Percentiles rank a stretch among this genome's conserved stretches.
These are phyloP conservation scores for Penicillium chermesinum DNA, from an alignment of 495 filamentous ascomycete genomes.

Conservation along the genomic window DNA sequence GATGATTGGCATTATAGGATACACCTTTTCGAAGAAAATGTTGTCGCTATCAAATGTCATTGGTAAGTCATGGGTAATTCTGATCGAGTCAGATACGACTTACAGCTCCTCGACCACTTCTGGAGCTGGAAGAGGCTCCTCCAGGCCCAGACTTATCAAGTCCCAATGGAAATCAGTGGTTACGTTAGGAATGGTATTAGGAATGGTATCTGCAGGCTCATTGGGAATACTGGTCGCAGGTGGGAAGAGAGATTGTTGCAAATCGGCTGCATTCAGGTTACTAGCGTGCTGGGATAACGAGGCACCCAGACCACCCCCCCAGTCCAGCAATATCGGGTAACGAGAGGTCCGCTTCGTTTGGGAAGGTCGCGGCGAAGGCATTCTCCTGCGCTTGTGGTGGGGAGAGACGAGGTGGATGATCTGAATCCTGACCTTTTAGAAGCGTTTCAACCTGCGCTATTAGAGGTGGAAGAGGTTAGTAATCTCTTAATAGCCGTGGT, in stretches of 20 bases:
- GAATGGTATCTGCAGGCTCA: slow-evolving; percentile 1
- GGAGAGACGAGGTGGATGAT: slow-evolving; percentile 14
- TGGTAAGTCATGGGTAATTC: neutral
- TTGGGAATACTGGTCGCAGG: slow-evolving; percentile 26
- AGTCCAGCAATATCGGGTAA: slow-evolving; percentile 26
- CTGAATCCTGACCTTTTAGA: slow-evolving; percentile 59
- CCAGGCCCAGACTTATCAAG: slow-evolving; percentile 87
- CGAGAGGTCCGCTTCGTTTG: slow-evolving; percentile 19
- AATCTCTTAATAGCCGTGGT: neutral
- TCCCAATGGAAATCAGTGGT: slow-evolving; percentile 62
- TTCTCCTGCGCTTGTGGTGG: slow-evolving; percentile 19
- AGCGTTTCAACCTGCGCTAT: slow-evolving; percentile 92
- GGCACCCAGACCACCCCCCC: slow-evolving; percentile 15
- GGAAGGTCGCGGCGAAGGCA: slow-evolving; percentile 19
- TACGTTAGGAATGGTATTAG: neutral
- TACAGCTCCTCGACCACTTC: slow-evolving; percentile 91
- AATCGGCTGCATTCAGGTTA: slow-evolving; percentile 23
- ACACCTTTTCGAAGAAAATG: slow-evolving; percentile 5
- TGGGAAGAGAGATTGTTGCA: slow-evolving; percentile 16
- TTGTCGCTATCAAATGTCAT: slow-evolving; percentile 22
- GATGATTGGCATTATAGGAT: slow-evolving; percentile 8
- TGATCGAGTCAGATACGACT: slow-evolving; percentile 18
- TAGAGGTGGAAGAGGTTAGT: neutral
- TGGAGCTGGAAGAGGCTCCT: slow-evolving; percentile 83
- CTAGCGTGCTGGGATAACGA: slow-evolving; percentile 20